Percentiles rank a stretch among this genome's conserved stretches.
These are phyloP conservation scores for Artemisia tridentata DNA, from an alignment of 129 eudicot species.

Conservation along the genomic window DNA sequence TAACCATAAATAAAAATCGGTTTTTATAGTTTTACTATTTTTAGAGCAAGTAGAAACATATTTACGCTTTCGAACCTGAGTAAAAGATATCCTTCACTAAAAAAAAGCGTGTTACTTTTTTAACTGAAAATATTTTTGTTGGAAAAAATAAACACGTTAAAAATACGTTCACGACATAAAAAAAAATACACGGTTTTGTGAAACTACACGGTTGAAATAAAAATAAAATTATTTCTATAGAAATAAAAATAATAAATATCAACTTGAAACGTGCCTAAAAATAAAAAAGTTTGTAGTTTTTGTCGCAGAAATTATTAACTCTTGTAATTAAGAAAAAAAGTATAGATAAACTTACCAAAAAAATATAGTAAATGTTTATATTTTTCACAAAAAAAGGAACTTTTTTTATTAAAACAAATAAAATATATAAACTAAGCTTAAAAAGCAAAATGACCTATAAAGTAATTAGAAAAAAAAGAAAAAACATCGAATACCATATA, in stretches of 20 bases:
- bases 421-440: neutral
- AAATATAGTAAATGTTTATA: neutral
- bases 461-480: neutral
- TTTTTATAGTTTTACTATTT: neutral
- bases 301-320: neutral
- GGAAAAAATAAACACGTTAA: neutral
- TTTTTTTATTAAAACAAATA: neutral
- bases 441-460: conserved; percentile 10
- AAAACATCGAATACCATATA: neutral
- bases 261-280: neutral
- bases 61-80: neutral
- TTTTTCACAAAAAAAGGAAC: neutral
- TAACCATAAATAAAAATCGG: neutral
- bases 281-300: neutral
- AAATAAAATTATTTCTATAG: neutral
- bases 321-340: neutral
- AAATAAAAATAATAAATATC: neutral
- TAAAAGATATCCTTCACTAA: neutral
- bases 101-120: neutral
- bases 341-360: neutral
- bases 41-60: neutral
- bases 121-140: neutral
- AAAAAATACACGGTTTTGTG: no score
- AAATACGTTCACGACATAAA: neutral
- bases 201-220: neutral